Conservation (phyloP, 495 filamentous ascomycete species). For the Aspergillus bertholletiae region DNA sequence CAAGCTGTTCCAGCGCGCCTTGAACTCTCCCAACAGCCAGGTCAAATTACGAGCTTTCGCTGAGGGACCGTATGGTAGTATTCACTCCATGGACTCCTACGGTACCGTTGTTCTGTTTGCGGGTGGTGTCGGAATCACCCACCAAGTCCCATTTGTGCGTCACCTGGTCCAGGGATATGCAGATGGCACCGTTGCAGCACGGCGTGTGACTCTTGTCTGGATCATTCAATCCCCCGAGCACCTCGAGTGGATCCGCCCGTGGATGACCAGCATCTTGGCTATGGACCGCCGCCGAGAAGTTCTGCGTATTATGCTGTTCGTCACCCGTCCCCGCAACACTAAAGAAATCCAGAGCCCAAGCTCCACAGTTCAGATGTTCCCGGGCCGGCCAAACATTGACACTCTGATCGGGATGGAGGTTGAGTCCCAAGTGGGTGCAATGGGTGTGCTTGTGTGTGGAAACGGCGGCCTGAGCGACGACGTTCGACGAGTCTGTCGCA, state of each 20-base stretch:
- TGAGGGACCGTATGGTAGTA: constrained; percentile 85
- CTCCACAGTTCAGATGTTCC: constrained; percentile 77
- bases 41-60: constrained; percentile 58
- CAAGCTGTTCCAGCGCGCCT: constrained; percentile 65
- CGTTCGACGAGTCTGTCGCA: constrained; percentile 69
- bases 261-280: constrained; percentile 82
- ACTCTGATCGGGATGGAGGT: constrained; percentile 74
- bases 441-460: constrained; percentile 89
- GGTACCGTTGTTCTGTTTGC: constrained; percentile 87
- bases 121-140: constrained; percentile 90
- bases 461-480: constrained; percentile 82
- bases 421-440: constrained; percentile 73
- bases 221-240: constrained; percentile 83
- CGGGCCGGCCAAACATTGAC: constrained; percentile 76
- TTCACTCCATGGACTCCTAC: constrained; percentile 82
- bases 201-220: constrained; percentile 82
- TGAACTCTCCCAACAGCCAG: constrained; percentile 33
- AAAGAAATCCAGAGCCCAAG: constrained; percentile 69
- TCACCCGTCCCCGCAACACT: constrained; percentile 73
- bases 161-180: constrained; percentile 72
- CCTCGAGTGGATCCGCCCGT: constrained; percentile 88
- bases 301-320: constrained; percentile 79
- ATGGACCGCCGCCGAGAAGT: constrained; percentile 76
- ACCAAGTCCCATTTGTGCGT: constrained; percentile 85
- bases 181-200: constrained; percentile 71